Evolutionary conservation across 2,329 filamentous ascomycete genomes (phyloP).

Genomic region (Beauveria sp.): DNA sequence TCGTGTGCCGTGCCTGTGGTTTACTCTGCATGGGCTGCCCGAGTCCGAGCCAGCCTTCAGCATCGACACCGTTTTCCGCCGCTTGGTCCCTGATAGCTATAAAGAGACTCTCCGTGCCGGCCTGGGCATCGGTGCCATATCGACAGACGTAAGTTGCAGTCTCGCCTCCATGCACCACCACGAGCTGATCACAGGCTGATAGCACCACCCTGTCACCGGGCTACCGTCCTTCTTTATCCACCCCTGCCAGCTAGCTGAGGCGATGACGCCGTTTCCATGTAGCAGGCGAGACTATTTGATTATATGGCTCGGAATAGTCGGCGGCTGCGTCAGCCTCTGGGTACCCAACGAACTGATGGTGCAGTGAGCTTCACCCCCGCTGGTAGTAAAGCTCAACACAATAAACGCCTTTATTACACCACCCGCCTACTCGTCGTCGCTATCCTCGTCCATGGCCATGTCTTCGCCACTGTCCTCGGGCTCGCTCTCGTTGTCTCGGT

Average conservation of each 20-base stretch:
- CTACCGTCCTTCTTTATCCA: conserved; percentile 84
- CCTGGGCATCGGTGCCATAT: conserved; percentile 65
- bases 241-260: conserved; percentile 80
- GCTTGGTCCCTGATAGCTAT: conserved; percentile 60
- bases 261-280: conserved; percentile 61
- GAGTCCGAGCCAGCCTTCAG: conserved; percentile 48
- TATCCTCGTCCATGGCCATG: conserved; percentile 62
- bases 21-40: conserved; percentile 54
- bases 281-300: conserved; percentile 66
- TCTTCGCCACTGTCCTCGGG: conserved; percentile 61
- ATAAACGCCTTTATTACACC: neutral
- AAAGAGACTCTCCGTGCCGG: conserved; percentile 48
- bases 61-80: conserved; percentile 63
- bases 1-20: conserved; percentile 68
- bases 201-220: conserved; percentile 79
- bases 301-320: conserved; percentile 84
- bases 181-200: conserved; percentile 15
- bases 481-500: conserved; percentile 55
- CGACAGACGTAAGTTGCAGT: conserved; percentile 58
- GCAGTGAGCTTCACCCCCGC: conserved; percentile 17
- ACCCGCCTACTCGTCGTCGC: conserved; percentile 58
- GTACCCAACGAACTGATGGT: conserved; percentile 62
- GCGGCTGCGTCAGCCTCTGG: conserved; percentile 70
- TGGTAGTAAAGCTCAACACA: neutral
- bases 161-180: neutral